Evolutionary conservation across 1,139 yeast species (phyloP).

Genomic region (Candida buenavistaensis): DNA sequence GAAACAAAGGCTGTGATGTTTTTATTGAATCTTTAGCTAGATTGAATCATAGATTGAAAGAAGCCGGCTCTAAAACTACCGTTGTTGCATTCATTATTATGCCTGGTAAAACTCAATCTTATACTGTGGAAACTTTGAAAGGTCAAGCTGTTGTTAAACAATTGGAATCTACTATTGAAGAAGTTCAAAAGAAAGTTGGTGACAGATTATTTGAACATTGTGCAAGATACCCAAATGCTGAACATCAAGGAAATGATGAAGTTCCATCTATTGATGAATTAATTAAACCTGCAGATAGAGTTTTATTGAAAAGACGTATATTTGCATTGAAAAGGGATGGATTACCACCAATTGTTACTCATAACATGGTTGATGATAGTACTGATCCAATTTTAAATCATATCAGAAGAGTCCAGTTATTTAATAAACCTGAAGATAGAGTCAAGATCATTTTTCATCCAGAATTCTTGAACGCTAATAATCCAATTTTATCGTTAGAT

Average conservation of each 20-base stretch:
- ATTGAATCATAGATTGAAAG: slow-evolving; percentile 82
- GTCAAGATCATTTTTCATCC: slow-evolving; percentile 98
- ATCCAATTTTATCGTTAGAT: slow-evolving; percentile 90
- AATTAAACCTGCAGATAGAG: slow-evolving; percentile 85
- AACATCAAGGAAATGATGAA: slow-evolving; percentile 43
- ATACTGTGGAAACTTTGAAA: slow-evolving; percentile 92
- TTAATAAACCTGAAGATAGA: slow-evolving; percentile 86
- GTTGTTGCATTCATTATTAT: slow-evolving; percentile 97
- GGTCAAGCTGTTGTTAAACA: slow-evolving; percentile 97
- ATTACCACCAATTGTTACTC: slow-evolving; percentile 96
- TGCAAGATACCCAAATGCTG: slow-evolving; percentile 68
- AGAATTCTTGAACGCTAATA: slow-evolving; percentile 91
- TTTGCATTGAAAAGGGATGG: slow-evolving; percentile 87
- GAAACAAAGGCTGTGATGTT: slow-evolving; percentile 96
- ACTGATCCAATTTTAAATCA: slow-evolving; percentile 90
- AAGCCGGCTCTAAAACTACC: slow-evolving; percentile 80
- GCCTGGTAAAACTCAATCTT: slow-evolving; percentile 95
- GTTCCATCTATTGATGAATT: slow-evolving; percentile 73
- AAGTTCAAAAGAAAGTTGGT: slow-evolving; percentile 86
- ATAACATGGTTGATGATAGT: slow-evolving; percentile 91
- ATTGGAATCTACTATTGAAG: slow-evolving; percentile 83
- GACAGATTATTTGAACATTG: slow-evolving; percentile 89
- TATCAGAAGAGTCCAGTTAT: slow-evolving; percentile 86
- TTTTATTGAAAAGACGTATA: slow-evolving; percentile 86
- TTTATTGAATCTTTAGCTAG: slow-evolving; percentile 92